These are phyloP conservation scores for Breynia disticha DNA, from an alignment of 441 rosid genomes.

Conservation along the genomic window DNA sequence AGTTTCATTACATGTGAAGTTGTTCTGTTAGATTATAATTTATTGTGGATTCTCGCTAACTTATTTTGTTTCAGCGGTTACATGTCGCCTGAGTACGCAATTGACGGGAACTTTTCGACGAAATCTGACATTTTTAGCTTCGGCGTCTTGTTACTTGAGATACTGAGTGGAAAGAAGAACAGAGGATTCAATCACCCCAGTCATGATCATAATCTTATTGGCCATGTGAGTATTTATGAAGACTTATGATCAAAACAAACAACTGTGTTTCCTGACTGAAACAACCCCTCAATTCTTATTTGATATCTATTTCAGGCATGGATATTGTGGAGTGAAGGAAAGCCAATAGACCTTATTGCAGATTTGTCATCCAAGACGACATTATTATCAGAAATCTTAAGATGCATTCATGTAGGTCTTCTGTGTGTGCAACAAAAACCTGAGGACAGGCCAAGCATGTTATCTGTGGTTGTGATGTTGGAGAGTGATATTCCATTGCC, in stretches of 20 bases:
- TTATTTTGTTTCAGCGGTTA: no score
- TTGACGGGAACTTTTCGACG: constrained; percentile 6
- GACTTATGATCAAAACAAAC: no score
- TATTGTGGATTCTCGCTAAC: no score
- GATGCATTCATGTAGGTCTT: constrained; percentile 31
- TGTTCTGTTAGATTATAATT: no score
- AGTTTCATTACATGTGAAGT: no score
- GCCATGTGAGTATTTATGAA: constrained; percentile 18
- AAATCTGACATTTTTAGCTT: constrained; percentile 30
- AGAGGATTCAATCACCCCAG: constrained; percentile 14
- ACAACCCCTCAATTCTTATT: no score
- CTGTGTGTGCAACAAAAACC: constrained; percentile 29
- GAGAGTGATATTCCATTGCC: constrained; percentile 20
- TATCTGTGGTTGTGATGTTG: constrained; percentile 27
- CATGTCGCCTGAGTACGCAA: no score
- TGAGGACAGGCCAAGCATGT: constrained; percentile 33
- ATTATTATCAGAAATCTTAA: constrained; percentile 21
- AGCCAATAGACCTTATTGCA: constrained; percentile 20
- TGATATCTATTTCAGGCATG: constrained; percentile 23
- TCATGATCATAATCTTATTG: constrained; percentile 14
- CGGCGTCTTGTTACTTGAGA: constrained; percentile 22
- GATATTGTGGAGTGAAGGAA: constrained; percentile 28
- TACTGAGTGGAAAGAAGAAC: constrained; percentile 17
- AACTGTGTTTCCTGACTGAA: no score
- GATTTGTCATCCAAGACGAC: no score